phyloP scores from a whole-genome alignment of 2,329 filamentous ascomycete species.

The Incumbomyces delicatus region DNA sequence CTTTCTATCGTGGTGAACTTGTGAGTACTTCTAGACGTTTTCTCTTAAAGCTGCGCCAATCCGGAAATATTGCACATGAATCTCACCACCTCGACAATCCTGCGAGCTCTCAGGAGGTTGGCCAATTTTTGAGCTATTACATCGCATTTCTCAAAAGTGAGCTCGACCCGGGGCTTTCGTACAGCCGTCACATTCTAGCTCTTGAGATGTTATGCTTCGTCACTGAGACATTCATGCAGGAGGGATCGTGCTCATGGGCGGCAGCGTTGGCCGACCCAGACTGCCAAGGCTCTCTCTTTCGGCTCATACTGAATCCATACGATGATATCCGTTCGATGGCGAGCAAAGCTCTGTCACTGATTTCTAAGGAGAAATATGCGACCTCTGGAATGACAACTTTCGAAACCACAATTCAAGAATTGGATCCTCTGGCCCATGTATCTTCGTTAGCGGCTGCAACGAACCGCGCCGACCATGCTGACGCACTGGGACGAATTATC shows the following conservation, averaged over 20 bases:
- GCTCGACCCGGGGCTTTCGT: constrained; percentile 70
- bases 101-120: no score
- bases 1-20: constrained; percentile 75
- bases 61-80: no score
- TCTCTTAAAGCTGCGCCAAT: constrained; percentile 12
- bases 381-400: constrained; percentile 32
- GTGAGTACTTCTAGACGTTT: constrained; percentile 65
- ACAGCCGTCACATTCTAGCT: constrained; percentile 77
- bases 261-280: constrained; percentile 15
- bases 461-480: constrained; percentile 81
- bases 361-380: not conserved
- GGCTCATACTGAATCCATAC: constrained; percentile 79
- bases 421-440: not conserved
- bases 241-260: not conserved
- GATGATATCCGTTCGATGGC: constrained; percentile 68
- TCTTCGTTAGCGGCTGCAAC: constrained; percentile 47
- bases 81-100: no score
- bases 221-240: not conserved
- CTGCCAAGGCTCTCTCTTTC: constrained; percentile 53
- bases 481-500: constrained; percentile 65
- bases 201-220: constrained; percentile 61
- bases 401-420: constrained; percentile 29
- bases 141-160: constrained; percentile 42
- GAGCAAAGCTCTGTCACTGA: constrained; percentile 32
- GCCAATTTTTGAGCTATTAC: constrained; percentile 9